Percentiles rank a stretch among this genome's conserved stretches.
Evolutionary conservation across 257 asterid genomes (phyloP).

Genomic region (Leonotis leonurus): DNA sequence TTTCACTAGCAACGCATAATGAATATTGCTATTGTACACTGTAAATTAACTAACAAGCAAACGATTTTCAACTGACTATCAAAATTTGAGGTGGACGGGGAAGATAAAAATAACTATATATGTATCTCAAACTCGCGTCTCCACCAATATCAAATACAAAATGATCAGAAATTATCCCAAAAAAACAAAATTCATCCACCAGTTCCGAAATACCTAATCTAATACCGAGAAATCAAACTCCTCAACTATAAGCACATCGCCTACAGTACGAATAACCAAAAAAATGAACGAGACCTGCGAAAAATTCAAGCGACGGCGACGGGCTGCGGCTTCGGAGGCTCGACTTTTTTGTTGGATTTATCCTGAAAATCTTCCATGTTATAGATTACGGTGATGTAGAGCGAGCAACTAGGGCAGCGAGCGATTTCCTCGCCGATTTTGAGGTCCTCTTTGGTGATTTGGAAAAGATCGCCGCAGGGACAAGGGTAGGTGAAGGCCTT

Average conservation of each 20-base stretch:
- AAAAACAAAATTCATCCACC: background rate
- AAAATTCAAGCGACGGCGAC: constrained; percentile 61
- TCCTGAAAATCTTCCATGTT: constrained; percentile 73
- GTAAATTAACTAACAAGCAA: too few species aligned
- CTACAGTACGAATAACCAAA: background rate
- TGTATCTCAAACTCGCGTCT: background rate
- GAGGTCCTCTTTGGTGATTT: constrained; percentile 75
- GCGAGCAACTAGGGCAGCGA: constrained; percentile 89
- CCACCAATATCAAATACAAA: background rate
- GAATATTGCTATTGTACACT: too few species aligned
- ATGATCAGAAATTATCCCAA: background rate
- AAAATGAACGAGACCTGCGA: constrained; percentile 1
- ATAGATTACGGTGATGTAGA: constrained; percentile 75
- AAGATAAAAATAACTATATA: background rate
- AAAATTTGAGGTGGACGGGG: background rate
- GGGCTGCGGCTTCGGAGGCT: constrained; percentile 52
- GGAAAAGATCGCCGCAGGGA: constrained; percentile 93
- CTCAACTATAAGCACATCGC: background rate
- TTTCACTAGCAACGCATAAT: background rate
- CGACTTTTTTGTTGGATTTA: constrained; percentile 32
- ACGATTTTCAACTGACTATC: too few species aligned
- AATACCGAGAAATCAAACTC: background rate
- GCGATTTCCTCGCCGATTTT: constrained; percentile 87
- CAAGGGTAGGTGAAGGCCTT: constrained; percentile 83
- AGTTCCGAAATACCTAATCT: constrained; percentile 12